phyloP scores from a whole-genome alignment of 1,284 basidiomycete species.

The Microbotryum intermedium region DNA sequence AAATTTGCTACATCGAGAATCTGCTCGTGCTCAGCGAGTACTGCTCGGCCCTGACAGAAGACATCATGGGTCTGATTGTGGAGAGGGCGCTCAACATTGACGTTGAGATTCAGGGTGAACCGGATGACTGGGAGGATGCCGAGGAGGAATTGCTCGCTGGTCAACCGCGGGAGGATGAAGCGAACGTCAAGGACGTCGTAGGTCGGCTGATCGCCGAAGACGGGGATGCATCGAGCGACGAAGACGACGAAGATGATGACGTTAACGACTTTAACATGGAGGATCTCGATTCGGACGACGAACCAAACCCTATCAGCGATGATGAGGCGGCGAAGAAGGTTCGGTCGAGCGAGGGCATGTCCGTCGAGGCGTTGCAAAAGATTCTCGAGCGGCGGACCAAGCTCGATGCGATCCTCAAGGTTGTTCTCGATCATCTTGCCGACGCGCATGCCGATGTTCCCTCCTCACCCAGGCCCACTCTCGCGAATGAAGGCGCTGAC shows the following conservation, averaged over 20 bases:
- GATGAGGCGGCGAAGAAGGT: slow-evolving; percentile 50
- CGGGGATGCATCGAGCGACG: slow-evolving; percentile 54
- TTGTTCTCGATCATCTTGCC: slow-evolving; percentile 72
- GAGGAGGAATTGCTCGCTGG: slow-evolving; percentile 21
- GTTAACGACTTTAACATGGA: slow-evolving; percentile 24
- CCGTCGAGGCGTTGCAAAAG: slow-evolving; percentile 42
- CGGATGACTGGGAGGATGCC: slow-evolving; percentile 72
- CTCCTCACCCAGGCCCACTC: slow-evolving; percentile 9
- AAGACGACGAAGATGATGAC: slow-evolving; percentile 37
- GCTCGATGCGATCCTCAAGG: slow-evolving; percentile 75
- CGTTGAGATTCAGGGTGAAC: slow-evolving; percentile 91
- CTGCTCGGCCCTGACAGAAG: slow-evolving; percentile 79
- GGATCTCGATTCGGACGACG: slow-evolving; percentile 45
- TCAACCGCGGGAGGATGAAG: slow-evolving; percentile 45
- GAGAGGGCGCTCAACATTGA: slow-evolving; percentile 92
- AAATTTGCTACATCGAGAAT: slow-evolving; percentile 89
- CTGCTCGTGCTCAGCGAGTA: slow-evolving; percentile 75
- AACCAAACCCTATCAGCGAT: slow-evolving; percentile 42
- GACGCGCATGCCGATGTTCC: slow-evolving; percentile 32
- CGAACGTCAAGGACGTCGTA: slow-evolving; percentile 29
- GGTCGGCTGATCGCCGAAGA: slow-evolving; percentile 43
- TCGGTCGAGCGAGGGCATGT: slow-evolving; percentile 35
- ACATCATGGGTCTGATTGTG: slow-evolving; percentile 73
- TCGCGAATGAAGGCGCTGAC: background rate
- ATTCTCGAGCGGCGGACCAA: slow-evolving; percentile 82